Evolutionary conservation across 352 stramenopile genomes (phyloP).

Genomic region (Elongisporangium undulatum): DNA sequence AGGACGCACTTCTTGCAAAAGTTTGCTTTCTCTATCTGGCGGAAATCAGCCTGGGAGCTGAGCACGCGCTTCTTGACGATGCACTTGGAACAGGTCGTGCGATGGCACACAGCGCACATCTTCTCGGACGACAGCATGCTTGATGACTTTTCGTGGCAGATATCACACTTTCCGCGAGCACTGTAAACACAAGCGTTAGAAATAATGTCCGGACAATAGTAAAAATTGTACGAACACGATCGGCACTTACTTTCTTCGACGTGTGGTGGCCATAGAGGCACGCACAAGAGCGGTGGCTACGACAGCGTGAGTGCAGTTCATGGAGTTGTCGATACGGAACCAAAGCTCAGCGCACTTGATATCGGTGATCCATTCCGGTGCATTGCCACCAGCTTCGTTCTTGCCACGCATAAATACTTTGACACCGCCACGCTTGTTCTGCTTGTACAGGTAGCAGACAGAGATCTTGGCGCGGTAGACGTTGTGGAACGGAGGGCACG

Average conservation of each 20-base stretch:
- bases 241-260: neutral
- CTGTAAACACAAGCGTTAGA: constrained; percentile 1
- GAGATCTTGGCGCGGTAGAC: constrained; percentile 33
- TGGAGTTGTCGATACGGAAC: constrained; percentile 26
- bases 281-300: constrained; percentile 27
- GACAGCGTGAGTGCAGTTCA: constrained; percentile 15
- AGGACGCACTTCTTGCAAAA: constrained; percentile 40
- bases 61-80: constrained; percentile 36
- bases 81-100: constrained; percentile 29
- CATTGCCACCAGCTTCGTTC: constrained; percentile 33
- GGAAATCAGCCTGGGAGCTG: constrained; percentile 23
- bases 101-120: constrained; percentile 31
- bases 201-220: neutral
- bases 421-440: constrained; percentile 34
- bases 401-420: constrained; percentile 44
- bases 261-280: constrained; percentile 11
- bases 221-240: neutral
- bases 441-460: constrained; percentile 35
- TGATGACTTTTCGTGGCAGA: constrained; percentile 27
- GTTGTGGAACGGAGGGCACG: constrained; percentile 28
- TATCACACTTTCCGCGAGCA: constrained; percentile 24
- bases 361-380: constrained; percentile 35
- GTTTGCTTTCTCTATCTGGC: constrained; percentile 14
- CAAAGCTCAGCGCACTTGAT: constrained; percentile 39
- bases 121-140: constrained; percentile 30